These are phyloP conservation scores for Blastobotrys raffinosifermentans DNA, from an alignment of 1,139 yeast genomes.

Conservation along the genomic window DNA sequence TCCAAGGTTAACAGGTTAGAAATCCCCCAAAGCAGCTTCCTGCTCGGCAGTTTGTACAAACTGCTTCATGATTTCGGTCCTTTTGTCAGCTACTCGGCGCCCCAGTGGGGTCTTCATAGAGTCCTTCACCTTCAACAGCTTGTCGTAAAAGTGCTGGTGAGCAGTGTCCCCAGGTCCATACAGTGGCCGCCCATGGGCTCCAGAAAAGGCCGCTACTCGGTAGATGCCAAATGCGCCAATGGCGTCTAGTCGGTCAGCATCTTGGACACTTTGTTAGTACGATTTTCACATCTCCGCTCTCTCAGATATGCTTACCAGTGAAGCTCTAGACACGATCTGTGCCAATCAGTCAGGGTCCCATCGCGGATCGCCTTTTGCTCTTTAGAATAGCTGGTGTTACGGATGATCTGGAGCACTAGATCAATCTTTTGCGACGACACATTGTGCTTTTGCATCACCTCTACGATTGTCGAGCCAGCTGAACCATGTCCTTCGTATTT, in stretches of 20 bases:
- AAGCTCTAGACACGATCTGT: constrained; percentile 26
- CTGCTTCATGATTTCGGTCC: constrained; percentile 27
- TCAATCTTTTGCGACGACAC: constrained; percentile 17
- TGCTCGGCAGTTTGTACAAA: constrained; percentile 18
- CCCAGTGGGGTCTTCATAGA: constrained; percentile 31
- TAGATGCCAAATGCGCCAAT: constrained; percentile 35
- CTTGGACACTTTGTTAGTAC: constrained; percentile 36
- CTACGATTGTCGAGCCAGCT: constrained; percentile 10
- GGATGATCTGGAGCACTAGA: constrained; percentile 25
- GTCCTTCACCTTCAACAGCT: constrained; percentile 27
- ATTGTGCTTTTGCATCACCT: constrained; percentile 18
- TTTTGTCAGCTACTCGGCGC: constrained; percentile 20
- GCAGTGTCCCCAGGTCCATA: constrained; percentile 19
- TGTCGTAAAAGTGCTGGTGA: constrained; percentile 30
- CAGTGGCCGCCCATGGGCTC: constrained; percentile 27
- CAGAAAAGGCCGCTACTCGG: constrained; percentile 33
- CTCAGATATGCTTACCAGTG: constrained; percentile 21
- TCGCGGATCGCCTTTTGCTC: constrained; percentile 25
- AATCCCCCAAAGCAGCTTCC: no score
- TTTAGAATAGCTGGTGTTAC: constrained; percentile 29
- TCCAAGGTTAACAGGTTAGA: no score
- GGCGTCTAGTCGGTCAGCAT: constrained; percentile 37
- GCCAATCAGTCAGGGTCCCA: constrained; percentile 29
- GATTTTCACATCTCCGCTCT: no score
- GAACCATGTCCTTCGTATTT: no score